These are phyloP conservation scores for Pilaira anomala DNA, from an alignment of 192 early-diverging fungal species.

Conservation along the genomic window DNA sequence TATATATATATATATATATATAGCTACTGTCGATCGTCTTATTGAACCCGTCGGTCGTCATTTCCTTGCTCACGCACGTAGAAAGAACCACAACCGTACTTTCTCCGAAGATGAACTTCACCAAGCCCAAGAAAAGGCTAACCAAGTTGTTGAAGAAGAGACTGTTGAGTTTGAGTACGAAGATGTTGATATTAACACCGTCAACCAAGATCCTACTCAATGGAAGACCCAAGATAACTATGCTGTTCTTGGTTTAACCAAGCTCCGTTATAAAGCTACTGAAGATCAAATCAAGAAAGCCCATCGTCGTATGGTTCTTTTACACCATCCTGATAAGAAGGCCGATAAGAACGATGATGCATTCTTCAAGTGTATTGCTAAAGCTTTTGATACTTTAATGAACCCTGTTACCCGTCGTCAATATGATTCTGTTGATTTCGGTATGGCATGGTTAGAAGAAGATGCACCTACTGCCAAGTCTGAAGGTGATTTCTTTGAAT, in stretches of 20 bases:
- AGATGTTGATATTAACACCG: conserved; percentile 70
- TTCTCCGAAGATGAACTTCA: conserved; percentile 60
- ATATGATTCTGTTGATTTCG: conserved; percentile 95
- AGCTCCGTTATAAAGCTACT: conserved; percentile 82
- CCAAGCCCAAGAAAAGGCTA: conserved; percentile 43
- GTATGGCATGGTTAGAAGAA: conserved; percentile 56
- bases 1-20: background rate
- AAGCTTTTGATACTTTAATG: conserved; percentile 90
- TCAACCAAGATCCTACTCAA: conserved; percentile 83
- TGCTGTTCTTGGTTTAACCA: conserved; percentile 88
- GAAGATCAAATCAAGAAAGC: conserved; percentile 93
- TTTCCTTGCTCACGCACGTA: conserved; percentile 59
- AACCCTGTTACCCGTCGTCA: conserved; percentile 87
- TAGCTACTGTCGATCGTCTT: conserved; percentile 34
- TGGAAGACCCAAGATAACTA: conserved; percentile 99
- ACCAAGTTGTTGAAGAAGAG: conserved; percentile 39
- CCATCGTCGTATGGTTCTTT: conserved; percentile 79
- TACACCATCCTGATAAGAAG: conserved; percentile 99
- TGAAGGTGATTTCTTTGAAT: conserved; percentile 82
- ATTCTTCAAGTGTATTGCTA: conserved; percentile 98
- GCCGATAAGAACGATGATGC: conserved; percentile 85
- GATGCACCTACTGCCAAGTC: conserved; percentile 69
- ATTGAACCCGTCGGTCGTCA: conserved; percentile 57
- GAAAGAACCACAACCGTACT: conserved; percentile 57
- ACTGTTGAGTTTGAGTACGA: conserved; percentile 79